These are phyloP conservation scores for Carex arenaria DNA, from an alignment of 202 grass and related monocot genomes.

Conservation along the genomic window DNA sequence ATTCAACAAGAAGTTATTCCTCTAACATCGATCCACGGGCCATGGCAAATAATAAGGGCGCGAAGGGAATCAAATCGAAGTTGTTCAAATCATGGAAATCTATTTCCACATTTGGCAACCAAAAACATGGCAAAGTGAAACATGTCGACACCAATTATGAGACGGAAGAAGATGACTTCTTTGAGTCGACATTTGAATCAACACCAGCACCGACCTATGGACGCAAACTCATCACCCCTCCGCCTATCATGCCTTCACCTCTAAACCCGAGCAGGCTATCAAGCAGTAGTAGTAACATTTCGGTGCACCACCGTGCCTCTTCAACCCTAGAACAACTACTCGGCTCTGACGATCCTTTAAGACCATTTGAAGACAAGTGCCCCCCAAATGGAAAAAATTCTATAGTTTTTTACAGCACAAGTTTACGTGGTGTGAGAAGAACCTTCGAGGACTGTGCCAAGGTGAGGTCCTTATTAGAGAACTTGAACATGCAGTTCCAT, in stretches of 20 bases:
- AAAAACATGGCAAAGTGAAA: background rate
- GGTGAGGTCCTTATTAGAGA: constrained; percentile 55
- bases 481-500: constrained; percentile 52
- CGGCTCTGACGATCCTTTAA: constrained; percentile 12
- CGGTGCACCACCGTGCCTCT: constrained; percentile 32
- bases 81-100: constrained; percentile 19
- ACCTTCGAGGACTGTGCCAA: constrained; percentile 77
- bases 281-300: constrained; percentile 21
- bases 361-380: constrained; percentile 41
- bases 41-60: constrained; percentile 2
- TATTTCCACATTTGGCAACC: background rate
- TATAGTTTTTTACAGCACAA: constrained; percentile 75
- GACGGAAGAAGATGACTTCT: constrained; percentile 16
- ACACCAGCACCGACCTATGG: constrained; percentile 26
- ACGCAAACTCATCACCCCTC: constrained; percentile 45
- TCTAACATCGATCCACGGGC: background rate
- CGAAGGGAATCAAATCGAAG: constrained; percentile 30
- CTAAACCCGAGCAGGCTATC: constrained; percentile 6
- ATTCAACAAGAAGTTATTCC: background rate
- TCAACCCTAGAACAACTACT: background rate
- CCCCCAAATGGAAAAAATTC: constrained; percentile 40
- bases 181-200: background rate
- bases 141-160: background rate
- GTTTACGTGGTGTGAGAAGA: constrained; percentile 69
- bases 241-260: constrained; percentile 27